phyloP scores from a whole-genome alignment of 192 early-diverging fungal species.

The Coemansia sp. region DNA sequence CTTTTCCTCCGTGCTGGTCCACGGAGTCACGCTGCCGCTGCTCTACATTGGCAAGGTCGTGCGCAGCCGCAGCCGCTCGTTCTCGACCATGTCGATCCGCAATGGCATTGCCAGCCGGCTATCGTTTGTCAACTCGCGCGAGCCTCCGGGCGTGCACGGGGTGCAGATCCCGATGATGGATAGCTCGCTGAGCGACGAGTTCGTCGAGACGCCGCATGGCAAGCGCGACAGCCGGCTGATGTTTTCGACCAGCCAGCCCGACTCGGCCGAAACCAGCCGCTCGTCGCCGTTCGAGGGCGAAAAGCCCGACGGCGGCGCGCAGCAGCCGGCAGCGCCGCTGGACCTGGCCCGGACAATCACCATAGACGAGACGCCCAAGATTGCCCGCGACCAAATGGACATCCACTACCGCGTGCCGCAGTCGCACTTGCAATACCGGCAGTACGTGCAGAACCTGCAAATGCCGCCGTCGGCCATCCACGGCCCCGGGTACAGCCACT shows the following conservation, averaged over 20 bases:
- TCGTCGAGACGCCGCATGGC: background rate
- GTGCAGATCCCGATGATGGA: conserved; percentile 35
- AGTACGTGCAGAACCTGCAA: conserved; percentile 24
- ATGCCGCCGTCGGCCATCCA: conserved; percentile 21
- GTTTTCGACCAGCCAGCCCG: background rate
- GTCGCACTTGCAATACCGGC: conserved; percentile 21
- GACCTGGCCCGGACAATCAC: conserved; percentile 44
- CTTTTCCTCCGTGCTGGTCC: conserved; percentile 78
- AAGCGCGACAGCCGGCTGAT: conserved; percentile 4
- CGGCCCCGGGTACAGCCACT: conserved; percentile 20
- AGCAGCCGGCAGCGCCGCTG: conserved; percentile 13
- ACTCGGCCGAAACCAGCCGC: background rate
- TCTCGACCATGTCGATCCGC: conserved; percentile 41
- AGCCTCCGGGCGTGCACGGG: conserved; percentile 27
- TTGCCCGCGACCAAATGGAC: conserved; percentile 41
- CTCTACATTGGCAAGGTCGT: conserved; percentile 65
- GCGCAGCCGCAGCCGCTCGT: conserved; percentile 37
- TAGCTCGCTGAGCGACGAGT: conserved; percentile 6
- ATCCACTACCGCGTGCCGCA: conserved; percentile 34
- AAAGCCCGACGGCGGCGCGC: background rate
- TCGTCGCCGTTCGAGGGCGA: background rate
- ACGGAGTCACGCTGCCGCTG: conserved; percentile 77
- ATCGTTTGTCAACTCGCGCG: conserved; percentile 44
- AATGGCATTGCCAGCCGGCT: conserved; percentile 39
- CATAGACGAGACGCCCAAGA: conserved; percentile 45